Conservation (phyloP, 306 rosid species). For the Vigna reflexopilosa region DNA sequence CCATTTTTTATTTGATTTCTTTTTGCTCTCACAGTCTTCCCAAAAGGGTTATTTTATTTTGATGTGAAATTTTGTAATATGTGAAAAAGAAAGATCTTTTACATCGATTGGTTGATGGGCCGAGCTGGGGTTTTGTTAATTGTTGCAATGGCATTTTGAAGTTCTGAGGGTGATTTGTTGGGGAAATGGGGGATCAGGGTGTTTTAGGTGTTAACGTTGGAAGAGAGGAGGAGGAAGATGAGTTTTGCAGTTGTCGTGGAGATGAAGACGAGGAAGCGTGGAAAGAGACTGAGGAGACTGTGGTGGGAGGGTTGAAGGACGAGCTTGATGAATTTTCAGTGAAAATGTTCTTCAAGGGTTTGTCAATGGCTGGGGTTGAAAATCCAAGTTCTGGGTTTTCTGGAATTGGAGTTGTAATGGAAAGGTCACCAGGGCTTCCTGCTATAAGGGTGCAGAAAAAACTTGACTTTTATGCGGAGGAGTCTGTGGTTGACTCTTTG, state of each 20-base stretch:
- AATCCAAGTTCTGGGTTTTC: constrained; percentile 72
- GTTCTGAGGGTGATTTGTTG: constrained; percentile 27
- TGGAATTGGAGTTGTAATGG: constrained; percentile 96
- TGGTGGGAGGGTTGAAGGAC: constrained; percentile 59
- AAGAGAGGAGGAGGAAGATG: constrained; percentile 92
- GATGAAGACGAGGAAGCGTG: constrained; percentile 64
- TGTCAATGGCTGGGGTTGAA: constrained; percentile 72
- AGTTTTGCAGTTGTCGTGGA: constrained; percentile 90
- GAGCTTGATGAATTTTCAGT: constrained; percentile 77
- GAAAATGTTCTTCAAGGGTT: constrained; percentile 84
- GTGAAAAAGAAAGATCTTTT: constrained; percentile 36
- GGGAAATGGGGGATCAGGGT: constrained; percentile 65
- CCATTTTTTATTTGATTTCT: constrained; percentile 39
- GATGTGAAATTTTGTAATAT: constrained; percentile 45
- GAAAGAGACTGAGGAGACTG: constrained; percentile 68
- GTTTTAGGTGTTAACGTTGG: constrained; percentile 49
- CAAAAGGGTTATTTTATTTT: constrained; percentile 37
- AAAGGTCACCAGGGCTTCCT: constrained; percentile 60
- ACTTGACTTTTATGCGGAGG: constrained; percentile 86
- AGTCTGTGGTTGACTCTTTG: constrained; percentile 76
- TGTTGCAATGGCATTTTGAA: constrained; percentile 34
- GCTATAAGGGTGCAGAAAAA: constrained; percentile 82
- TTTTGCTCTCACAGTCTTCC: constrained; percentile 11
- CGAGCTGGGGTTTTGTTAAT: constrained; percentile 44
- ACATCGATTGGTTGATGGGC: constrained; percentile 49